Evolutionary conservation across 495 filamentous ascomycete genomes (phyloP).

Genomic region (Talaromyces stipitatus): DNA sequence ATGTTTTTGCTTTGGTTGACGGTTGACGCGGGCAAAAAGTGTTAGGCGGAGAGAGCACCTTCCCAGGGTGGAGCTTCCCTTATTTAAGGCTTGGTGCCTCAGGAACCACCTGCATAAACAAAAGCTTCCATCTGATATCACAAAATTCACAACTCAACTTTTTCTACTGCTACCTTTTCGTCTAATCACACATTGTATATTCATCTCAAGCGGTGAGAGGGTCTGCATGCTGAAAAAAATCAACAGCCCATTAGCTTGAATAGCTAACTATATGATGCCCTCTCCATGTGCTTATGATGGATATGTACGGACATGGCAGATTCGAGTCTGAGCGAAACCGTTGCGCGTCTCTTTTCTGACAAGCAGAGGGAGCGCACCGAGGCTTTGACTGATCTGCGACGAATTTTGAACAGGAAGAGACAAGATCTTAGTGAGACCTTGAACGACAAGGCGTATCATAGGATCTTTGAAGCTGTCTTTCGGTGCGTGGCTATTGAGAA

Average conservation of each 20-base stretch:
- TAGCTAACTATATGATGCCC: neutral
- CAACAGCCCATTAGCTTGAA: neutral
- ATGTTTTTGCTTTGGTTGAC: neutral
- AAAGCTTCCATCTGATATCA: neutral
- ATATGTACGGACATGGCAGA: slow-evolving; percentile 21
- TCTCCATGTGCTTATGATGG: neutral
- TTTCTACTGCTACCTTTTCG: too few relatives aligned
- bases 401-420: slow-evolving; percentile 54
- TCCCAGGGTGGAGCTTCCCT: neutral
- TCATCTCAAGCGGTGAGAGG: neutral
- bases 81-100: neutral
- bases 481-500: slow-evolving; percentile 58
- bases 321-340: slow-evolving; percentile 30
- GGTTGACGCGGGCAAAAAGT: slow-evolving; percentile 4
- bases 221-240: neutral
- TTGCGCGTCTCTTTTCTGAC: slow-evolving; percentile 41
- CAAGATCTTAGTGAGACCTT: slow-evolving; percentile 44
- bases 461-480: slow-evolving; percentile 77
- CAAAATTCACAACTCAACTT: too few relatives aligned
- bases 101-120: neutral
- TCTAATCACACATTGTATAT: too few relatives aligned
- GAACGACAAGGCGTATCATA: slow-evolving; percentile 71
- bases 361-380: slow-evolving; percentile 43
- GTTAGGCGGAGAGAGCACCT: slow-evolving; percentile 1
- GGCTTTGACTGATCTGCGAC: slow-evolving; percentile 51